These are phyloP conservation scores for Backusella tuberculispora DNA, from an alignment of 192 early-diverging fungal genomes.

Conservation along the genomic window DNA sequence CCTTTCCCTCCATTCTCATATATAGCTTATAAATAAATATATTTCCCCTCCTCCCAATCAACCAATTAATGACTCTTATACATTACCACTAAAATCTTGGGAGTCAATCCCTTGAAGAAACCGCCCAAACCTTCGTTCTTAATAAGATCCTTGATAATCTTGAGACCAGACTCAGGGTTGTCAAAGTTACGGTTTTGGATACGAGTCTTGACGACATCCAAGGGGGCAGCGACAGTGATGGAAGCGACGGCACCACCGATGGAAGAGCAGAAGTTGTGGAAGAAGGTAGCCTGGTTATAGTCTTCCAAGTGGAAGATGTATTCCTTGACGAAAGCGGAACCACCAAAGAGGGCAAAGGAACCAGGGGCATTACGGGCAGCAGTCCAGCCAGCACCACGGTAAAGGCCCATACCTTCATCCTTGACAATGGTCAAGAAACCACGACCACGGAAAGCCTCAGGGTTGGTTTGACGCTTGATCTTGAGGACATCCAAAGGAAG, in stretches of 20 bases:
- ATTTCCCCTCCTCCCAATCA: background rate
- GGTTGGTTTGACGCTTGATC: conserved; percentile 97
- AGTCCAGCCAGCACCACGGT: conserved; percentile 96
- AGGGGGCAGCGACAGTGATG: conserved; percentile 91
- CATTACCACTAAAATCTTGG: conserved; percentile 78
- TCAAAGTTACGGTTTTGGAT: conserved; percentile 94
- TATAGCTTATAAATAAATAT: background rate
- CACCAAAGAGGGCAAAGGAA: conserved; percentile 95
- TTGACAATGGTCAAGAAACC: conserved; percentile 74
- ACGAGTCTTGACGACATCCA: conserved; percentile 99
- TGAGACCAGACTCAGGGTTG: conserved; percentile 84
- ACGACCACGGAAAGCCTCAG: conserved; percentile 85
- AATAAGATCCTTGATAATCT: conserved; percentile 88
- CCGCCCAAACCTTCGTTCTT: conserved; percentile 88
- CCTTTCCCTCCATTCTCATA: conserved; percentile 8
- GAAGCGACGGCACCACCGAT: conserved; percentile 96
- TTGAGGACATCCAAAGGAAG: conserved; percentile 97
- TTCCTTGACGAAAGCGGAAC: conserved; percentile 93
- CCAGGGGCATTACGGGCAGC: conserved; percentile 97
- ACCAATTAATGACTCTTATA: background rate
- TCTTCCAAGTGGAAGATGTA: conserved; percentile 88
- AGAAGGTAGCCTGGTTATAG: conserved; percentile 96
- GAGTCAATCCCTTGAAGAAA: conserved; percentile 96
- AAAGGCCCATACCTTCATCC: conserved; percentile 91
- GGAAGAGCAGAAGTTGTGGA: conserved; percentile 96